These are phyloP conservation scores for Fusarium cyanostomum DNA, from an alignment of 2,329 filamentous ascomycete species.

Conservation along the genomic window DNA sequence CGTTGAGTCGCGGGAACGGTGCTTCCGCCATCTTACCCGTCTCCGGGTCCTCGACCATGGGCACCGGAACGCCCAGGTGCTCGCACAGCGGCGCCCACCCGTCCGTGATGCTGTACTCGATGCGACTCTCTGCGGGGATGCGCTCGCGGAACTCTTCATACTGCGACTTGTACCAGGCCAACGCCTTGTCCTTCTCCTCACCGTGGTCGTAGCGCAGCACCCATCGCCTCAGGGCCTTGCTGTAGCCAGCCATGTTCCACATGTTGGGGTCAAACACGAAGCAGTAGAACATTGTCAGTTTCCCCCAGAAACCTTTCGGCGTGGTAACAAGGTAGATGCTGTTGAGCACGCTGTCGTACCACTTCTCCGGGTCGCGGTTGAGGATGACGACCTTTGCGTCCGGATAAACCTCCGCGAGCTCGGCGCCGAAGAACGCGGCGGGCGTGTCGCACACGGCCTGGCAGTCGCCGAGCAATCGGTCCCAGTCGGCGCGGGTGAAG, in stretches of 20 bases:
- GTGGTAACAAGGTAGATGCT: constrained; percentile 46
- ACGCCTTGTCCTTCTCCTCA: constrained; percentile 49
- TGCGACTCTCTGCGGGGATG: constrained; percentile 47
- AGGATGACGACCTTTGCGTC: constrained; percentile 53
- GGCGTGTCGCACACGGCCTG: constrained; percentile 67
- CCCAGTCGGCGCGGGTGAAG: constrained; percentile 54
- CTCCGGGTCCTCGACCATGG: constrained; percentile 44
- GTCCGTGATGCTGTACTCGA: constrained; percentile 52
- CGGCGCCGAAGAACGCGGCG: constrained; percentile 59
- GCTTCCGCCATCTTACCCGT: constrained; percentile 46
- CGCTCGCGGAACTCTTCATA: constrained; percentile 50
- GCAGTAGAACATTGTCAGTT: constrained; percentile 45
- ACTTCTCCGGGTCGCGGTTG: constrained; percentile 52
- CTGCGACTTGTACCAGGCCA: constrained; percentile 50
- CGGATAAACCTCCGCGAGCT: constrained; percentile 47
- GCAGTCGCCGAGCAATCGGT: constrained; percentile 55
- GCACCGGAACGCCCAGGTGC: constrained; percentile 51
- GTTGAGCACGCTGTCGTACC: constrained; percentile 44
- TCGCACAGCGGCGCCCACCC: constrained; percentile 55
- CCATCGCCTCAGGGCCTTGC: constrained; percentile 38
- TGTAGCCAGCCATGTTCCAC: constrained; percentile 42
- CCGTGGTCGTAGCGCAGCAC: constrained; percentile 46
- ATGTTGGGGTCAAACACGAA: constrained; percentile 41
- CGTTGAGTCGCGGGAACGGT: constrained; percentile 48
- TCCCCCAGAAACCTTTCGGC: constrained; percentile 32